These are phyloP conservation scores for Mucor irregularis DNA, from an alignment of 371 early-diverging fungal genomes.

Conservation along the genomic window DNA sequence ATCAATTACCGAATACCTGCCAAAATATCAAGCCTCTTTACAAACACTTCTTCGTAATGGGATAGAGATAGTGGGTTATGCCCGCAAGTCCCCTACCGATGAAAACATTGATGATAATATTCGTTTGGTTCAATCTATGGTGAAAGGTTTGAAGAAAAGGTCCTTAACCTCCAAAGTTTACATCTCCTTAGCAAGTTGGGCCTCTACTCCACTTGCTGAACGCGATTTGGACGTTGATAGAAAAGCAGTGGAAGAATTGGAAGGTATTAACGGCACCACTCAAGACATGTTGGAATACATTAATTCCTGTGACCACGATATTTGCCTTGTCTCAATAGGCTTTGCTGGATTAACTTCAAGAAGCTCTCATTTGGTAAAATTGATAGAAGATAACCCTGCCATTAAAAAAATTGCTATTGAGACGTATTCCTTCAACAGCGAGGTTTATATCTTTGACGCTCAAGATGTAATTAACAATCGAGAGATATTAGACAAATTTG, in stretches of 20 bases:
- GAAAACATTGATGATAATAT: neutral
- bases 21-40: slow-evolving; percentile 10
- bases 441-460: slow-evolving; percentile 16
- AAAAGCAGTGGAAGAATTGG: neutral
- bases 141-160: neutral
- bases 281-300: slow-evolving; percentile 15
- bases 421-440: slow-evolving; percentile 12
- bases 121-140: slow-evolving; percentile 2
- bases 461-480: slow-evolving; percentile 5
- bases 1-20: slow-evolving; percentile 9
- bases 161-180: slow-evolving; percentile 6
- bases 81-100: slow-evolving; percentile 8
- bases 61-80: slow-evolving; percentile 2
- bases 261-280: slow-evolving; percentile 9
- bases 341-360: slow-evolving; percentile 19
- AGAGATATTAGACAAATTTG: slow-evolving; percentile 11
- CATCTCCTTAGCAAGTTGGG: slow-evolving; percentile 4
- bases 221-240: slow-evolving; percentile 4
- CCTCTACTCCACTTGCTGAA: slow-evolving; percentile 7
- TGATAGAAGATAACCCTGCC: slow-evolving; percentile 10
- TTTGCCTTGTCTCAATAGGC: slow-evolving; percentile 16
- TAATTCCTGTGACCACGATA: slow-evolving; percentile 5
- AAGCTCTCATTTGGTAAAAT: slow-evolving; percentile 12
- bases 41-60: neutral
- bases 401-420: slow-evolving; percentile 17